Base-by-base conservation (phyloP, 2,329 filamentous ascomycete species). In the Apiospora hydei region DNA sequence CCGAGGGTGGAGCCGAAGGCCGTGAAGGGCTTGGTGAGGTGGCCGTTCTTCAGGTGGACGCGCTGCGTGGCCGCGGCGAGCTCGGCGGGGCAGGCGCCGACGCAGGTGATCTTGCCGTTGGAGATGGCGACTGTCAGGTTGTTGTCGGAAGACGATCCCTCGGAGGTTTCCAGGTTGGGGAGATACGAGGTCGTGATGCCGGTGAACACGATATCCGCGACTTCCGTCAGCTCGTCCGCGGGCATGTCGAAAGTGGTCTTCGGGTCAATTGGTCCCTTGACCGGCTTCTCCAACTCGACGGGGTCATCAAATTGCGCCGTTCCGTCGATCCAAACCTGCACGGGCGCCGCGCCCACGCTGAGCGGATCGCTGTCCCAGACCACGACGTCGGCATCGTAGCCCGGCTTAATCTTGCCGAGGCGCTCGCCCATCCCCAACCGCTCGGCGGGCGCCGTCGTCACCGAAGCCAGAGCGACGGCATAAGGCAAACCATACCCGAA, bases 311-410 rank as follows among this genome's bases (percentile, higher is more conserved):
- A 89, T 76, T 92, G 90, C 2, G 87, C 83, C 11, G 82, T 86
- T 4, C 89, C 90, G 71, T 91, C 89, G 72, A 91, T 91, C 87
- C 88, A 91, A 1, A 91, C 88, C 78, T 91, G 89, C 0, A 88
- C 83, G 0, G 89, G 89, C 0, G 88, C 81, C 0, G 89, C 89
- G 0, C 89, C 89, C 0, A 90, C 85, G 57, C 87, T 88, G 1
- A 91, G 81, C 43, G 90, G 89, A 73, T 91, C 89, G 57, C 87
- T 89, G 75, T 91, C 89, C 89, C 89, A 91, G 11, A 91, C 85
- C 14, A 87, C 89, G 43, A 91, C 77, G 72, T 91, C 89, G 64
- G 88, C 89, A 72, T 91, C 89, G 67, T 86, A 91, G 0, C 90
- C 89, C 3, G 88, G 83, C 82, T 90, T 90, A 71, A 91, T 80